phyloP scores from a whole-genome alignment of 169 alveolate species.

The Eimeria maxima region DNA sequence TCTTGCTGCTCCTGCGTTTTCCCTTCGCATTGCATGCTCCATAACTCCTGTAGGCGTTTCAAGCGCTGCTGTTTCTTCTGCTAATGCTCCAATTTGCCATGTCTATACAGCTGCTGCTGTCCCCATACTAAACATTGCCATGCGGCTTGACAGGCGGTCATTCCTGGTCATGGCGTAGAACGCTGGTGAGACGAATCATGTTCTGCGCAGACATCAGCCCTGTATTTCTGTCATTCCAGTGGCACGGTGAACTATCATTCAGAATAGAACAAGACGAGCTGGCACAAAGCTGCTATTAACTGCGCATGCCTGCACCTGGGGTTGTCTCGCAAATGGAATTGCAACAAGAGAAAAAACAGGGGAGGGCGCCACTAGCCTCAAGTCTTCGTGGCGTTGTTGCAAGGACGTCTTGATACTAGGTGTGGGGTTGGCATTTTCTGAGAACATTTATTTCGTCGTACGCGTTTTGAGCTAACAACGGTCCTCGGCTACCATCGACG shows the following conservation, averaged over 20 bases:
- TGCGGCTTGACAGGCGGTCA: background rate
- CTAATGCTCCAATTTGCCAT: conserved; percentile 3
- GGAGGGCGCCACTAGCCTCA: background rate
- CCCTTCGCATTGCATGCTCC: background rate
- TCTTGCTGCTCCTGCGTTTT: conserved; percentile 11
- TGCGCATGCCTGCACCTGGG: background rate
- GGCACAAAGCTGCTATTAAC: background rate
- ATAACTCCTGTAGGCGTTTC: background rate
- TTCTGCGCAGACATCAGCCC: background rate
- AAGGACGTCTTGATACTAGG: background rate
- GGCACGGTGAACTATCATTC: background rate
- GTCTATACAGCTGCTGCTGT: background rate
- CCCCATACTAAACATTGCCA: background rate
- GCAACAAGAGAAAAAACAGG: background rate
- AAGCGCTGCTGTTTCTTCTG: background rate
- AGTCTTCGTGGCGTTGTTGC: background rate
- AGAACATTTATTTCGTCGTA: too few species aligned
- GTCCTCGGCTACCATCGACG: too few species aligned
- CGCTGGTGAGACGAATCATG: background rate
- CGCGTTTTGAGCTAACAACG: too few species aligned
- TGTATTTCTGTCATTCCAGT: background rate
- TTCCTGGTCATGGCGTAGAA: background rate
- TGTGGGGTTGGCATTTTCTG: background rate
- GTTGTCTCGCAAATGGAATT: background rate
- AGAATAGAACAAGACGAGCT: background rate